phyloP scores from a whole-genome alignment of 345 rosid genomes.

The Citrus hindsii region DNA sequence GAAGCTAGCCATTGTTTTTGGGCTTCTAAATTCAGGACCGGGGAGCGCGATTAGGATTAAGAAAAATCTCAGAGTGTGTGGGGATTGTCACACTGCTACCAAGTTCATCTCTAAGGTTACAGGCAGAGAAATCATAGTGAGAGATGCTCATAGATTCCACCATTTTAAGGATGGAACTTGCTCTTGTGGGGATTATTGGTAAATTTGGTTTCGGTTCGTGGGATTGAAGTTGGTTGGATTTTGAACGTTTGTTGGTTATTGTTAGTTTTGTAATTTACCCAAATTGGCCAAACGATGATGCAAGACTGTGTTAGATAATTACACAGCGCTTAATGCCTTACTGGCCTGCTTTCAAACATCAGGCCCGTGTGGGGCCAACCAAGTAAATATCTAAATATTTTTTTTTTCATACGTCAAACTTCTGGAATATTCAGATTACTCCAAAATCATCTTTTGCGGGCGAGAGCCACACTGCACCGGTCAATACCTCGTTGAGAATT shows the following conservation, averaged over 20 bases:
- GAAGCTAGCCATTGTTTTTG: constrained; percentile 39
- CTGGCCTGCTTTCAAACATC: background rate
- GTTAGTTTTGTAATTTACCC: background rate
- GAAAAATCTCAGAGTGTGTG: constrained; percentile 44
- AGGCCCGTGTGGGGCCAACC: constrained; percentile 2
- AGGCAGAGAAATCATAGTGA: constrained; percentile 33
- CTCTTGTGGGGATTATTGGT: constrained; percentile 45
- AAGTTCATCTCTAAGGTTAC: constrained; percentile 35
- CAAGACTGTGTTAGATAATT: background rate
- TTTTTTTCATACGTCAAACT: background rate
- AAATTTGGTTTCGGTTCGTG: background rate
- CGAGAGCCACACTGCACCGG: background rate
- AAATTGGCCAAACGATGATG: background rate
- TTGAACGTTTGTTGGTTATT: background rate
- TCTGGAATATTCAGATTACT: background rate
- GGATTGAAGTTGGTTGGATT: background rate
- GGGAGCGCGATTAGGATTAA: constrained; percentile 29
- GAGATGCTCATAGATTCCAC: constrained; percentile 44
- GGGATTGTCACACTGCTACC: constrained; percentile 32
- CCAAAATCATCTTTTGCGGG: background rate
- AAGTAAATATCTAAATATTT: background rate
- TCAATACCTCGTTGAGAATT: too few species aligned
- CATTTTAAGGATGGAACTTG: constrained; percentile 38
- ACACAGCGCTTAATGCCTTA: background rate
- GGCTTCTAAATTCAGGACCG: constrained; percentile 26